These are phyloP conservation scores for Leishmania gerbilli DNA, from an alignment of 208 protist genomes.

Conservation along the genomic window DNA sequence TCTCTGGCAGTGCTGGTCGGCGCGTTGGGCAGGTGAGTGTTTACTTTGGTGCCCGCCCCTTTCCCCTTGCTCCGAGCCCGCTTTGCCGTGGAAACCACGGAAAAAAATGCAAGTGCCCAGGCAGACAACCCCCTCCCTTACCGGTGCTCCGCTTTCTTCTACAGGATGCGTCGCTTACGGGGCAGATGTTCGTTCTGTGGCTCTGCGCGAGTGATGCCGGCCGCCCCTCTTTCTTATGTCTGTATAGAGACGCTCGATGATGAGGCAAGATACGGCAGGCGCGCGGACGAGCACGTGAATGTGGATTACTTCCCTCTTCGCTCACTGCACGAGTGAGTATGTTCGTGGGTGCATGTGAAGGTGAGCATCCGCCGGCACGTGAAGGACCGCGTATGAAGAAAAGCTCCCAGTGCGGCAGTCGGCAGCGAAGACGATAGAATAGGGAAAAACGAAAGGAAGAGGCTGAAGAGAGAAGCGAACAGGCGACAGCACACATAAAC, in stretches of 20 bases:
- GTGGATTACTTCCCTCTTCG: background rate
- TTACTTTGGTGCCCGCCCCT: background rate
- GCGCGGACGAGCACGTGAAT: background rate
- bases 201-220: background rate
- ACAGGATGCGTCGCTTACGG: background rate
- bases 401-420: too few species aligned
- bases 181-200: background rate
- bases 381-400: too few species aligned
- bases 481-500: background rate
- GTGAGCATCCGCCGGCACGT: background rate
- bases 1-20: background rate
- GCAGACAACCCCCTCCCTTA: background rate
- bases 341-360: background rate
- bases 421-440: background rate
- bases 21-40: background rate
- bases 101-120: background rate
- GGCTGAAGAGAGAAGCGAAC: background rate
- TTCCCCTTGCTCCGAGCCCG: background rate
- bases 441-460: background rate
- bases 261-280: background rate
- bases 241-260: background rate
- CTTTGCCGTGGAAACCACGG: too few species aligned
- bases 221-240: background rate
- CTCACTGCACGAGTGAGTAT: background rate
- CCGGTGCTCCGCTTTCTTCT: background rate